A percentile compares a stretch with the other conserved stretches of the same genome.
These are phyloP conservation scores for Cucumis sativus DNA, from an alignment of 306 rosid species.

Conservation along the genomic window Cucumber_9930_V3 NC_026659.2:22519001-22519500, in stretches of 20 bases:
- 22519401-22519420: not conserved
- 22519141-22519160: not conserved
- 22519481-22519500: slow-evolving; percentile 30
- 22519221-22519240: not conserved
- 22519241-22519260: not conserved
- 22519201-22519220: not conserved
- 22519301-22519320: not conserved
- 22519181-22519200: not conserved
- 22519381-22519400: not conserved
- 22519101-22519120: not conserved
- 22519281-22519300: not conserved
- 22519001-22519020: not conserved
- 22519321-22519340: not conserved
- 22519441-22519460: slow-evolving; percentile 68
- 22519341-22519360: not conserved
- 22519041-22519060: not conserved
- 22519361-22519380: not conserved
- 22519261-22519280: not conserved
- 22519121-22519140: not conserved
- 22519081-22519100: not conserved
- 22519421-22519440: not conserved
- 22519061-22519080: not conserved
- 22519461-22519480: slow-evolving; percentile 62
- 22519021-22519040: not conserved
- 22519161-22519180: not conserved